phyloP scores from a whole-genome alignment of 805 yeast genomes.

The Metschnikowia lachancei region DNA sequence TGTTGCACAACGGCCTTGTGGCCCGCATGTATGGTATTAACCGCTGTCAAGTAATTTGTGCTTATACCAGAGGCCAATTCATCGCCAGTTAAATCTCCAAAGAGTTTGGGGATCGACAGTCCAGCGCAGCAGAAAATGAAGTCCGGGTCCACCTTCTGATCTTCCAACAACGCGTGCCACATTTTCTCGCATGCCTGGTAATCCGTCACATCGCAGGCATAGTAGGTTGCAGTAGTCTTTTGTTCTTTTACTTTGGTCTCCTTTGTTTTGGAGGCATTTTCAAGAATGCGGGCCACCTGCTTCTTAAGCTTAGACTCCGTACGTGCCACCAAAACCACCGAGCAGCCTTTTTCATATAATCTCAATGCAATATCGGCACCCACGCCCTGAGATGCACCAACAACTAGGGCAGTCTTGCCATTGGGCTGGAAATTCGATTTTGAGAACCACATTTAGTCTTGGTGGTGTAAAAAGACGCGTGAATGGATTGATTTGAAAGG shows the following conservation, averaged over 20 bases:
- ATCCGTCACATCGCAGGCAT: constrained; percentile 63
- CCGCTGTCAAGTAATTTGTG: constrained; percentile 70
- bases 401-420: constrained; percentile 62
- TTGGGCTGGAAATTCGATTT: constrained; percentile 32
- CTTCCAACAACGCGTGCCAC: constrained; percentile 33
- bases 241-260: neutral
- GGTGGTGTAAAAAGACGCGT: neutral
- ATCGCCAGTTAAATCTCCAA: constrained; percentile 57
- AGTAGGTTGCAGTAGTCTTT: constrained; percentile 27
- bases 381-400: constrained; percentile 94
- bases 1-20: constrained; percentile 39
- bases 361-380: constrained; percentile 75
- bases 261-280: neutral
- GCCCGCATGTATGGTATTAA: constrained; percentile 66
- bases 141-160: constrained; percentile 53
- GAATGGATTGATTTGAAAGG: no score
- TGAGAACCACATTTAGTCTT: constrained; percentile 25
- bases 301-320: constrained; percentile 55
- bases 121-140: constrained; percentile 87
- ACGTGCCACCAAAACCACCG: constrained; percentile 75
- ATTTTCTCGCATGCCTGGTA: constrained; percentile 49
- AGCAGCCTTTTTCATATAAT: constrained; percentile 53
- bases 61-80: constrained; percentile 62
- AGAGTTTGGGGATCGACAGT: constrained; percentile 72
- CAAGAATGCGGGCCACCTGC: constrained; percentile 45